These are phyloP conservation scores for Candida gorgasii DNA, from an alignment of 805 yeast genomes.

Conservation along the genomic window DNA sequence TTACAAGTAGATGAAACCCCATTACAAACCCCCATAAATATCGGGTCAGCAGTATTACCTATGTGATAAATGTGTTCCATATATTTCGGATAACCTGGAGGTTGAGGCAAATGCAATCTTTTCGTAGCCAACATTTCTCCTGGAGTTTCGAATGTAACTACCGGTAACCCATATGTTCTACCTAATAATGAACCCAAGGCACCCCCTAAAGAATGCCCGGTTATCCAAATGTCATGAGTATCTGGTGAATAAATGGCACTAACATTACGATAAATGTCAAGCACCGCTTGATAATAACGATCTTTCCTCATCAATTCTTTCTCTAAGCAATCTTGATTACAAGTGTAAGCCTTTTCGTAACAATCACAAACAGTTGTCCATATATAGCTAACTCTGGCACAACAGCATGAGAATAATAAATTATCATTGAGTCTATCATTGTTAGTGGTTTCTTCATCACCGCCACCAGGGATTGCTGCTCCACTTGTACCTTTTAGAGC, in stretches of 20 bases:
- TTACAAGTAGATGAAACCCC: conserved; percentile 91
- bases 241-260: conserved; percentile 60
- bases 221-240: conserved; percentile 74
- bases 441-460: conserved; percentile 65
- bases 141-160: conserved; percentile 89
- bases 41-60: conserved; percentile 97
- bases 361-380: conserved; percentile 98
- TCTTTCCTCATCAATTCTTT: conserved; percentile 71
- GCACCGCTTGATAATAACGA: conserved; percentile 75
- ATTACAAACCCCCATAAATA: conserved; percentile 93
- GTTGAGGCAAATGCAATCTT: conserved; percentile 85
- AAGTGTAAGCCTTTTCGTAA: conserved; percentile 76
- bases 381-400: conserved; percentile 86
- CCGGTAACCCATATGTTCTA: conserved; percentile 87
- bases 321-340: conserved; percentile 87
- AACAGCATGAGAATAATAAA: conserved; percentile 88
- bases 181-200: conserved; percentile 79
- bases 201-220: conserved; percentile 96
- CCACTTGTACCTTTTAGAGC: conserved; percentile 93
- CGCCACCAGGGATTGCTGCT: conserved; percentile 55
- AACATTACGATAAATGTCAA: conserved; percentile 77
- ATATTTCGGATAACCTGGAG: conserved; percentile 82
- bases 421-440: conserved; percentile 88
- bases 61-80: conserved; percentile 90
- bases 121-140: conserved; percentile 84